Percentiles rank a stretch among this genome's conserved stretches.
phyloP scores from a whole-genome alignment of 2,329 filamentous ascomycete genomes.

The Emergomyces orientalis region DNA sequence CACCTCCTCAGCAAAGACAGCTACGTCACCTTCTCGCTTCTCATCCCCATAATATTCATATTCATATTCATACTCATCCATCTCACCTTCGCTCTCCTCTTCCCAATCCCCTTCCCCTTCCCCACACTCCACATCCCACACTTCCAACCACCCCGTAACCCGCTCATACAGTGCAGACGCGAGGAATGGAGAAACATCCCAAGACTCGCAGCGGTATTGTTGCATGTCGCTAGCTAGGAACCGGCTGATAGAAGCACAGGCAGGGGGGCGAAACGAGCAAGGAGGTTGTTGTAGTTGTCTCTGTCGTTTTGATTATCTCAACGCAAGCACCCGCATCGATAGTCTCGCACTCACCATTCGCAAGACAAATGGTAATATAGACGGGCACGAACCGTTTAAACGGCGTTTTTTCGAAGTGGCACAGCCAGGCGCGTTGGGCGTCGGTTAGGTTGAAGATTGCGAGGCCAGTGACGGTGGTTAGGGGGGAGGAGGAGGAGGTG shows the following conservation, averaged over 20 bases:
- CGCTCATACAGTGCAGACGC: neutral
- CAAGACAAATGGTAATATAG: conserved; percentile 18
- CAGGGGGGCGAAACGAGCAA: too few species aligned
- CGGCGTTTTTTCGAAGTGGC: conserved; percentile 20
- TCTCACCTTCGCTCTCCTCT: neutral
- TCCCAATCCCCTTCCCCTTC: neutral
- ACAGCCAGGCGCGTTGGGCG: conserved; percentile 20
- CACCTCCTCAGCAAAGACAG: neutral
- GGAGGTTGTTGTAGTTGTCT: neutral
- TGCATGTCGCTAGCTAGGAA: neutral
- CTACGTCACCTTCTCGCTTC: neutral
- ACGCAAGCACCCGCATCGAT: conserved; percentile 23
- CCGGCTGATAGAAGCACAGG: too few species aligned
- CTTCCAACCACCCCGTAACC: neutral
- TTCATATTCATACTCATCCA: neutral
- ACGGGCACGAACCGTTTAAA: conserved; percentile 16
- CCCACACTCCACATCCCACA: neutral
- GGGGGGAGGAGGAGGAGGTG: neutral
- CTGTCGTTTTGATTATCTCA: neutral
- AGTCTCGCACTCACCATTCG: conserved; percentile 13
- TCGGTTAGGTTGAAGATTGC: conserved; percentile 22
- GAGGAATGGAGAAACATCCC: neutral
- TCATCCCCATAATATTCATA: neutral
- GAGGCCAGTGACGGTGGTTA: conserved; percentile 16
- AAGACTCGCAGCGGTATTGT: neutral